Conservation (phyloP, 179 eudicot genomes). For the Nepenthes alata region DNA sequence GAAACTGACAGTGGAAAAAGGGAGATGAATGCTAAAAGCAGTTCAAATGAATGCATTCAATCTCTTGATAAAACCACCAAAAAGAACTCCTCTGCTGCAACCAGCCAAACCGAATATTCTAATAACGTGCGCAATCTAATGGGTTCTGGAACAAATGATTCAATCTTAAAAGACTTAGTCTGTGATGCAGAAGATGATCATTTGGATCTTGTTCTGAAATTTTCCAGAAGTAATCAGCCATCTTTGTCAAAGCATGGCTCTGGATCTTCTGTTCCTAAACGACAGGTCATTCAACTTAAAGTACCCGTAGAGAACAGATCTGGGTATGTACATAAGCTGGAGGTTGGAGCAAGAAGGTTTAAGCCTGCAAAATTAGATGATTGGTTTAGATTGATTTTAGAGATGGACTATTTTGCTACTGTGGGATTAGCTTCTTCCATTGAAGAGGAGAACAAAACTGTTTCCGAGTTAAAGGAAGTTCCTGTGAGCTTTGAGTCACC, state of each 20-base stretch:
- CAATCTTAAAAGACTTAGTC: constrained; percentile 42
- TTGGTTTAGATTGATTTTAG: constrained; percentile 82
- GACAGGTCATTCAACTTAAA: constrained; percentile 79
- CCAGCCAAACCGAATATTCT: constrained; percentile 13
- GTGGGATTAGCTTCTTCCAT: constrained; percentile 60
- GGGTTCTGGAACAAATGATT: constrained; percentile 23
- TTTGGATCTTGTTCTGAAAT: constrained; percentile 53
- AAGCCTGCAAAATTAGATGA: constrained; percentile 82
- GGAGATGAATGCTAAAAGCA: constrained; percentile 18
- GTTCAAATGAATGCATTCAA: constrained; percentile 10
- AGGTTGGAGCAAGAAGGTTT: constrained; percentile 45
- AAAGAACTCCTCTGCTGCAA: constrained; percentile 13
- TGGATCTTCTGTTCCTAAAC: constrained; percentile 48
- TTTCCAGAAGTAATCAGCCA: constrained; percentile 41
- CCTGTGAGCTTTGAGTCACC: constrained; percentile 78
- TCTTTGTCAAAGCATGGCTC: constrained; percentile 26
- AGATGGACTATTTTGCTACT: constrained; percentile 68
- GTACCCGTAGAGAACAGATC: constrained; percentile 47
- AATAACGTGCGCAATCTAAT: constrained; percentile 14
- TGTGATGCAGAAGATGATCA: constrained; percentile 54
- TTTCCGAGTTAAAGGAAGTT: constrained; percentile 57
- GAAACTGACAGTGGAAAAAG: constrained; percentile 16
- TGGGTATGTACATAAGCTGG: constrained; percentile 42
- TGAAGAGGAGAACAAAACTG: constrained; percentile 30
- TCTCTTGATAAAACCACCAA: constrained; percentile 17